Evolutionary conservation across 345 rosid species (phyloP), one percentile per base, ranked within the genome.

Genomic region (Isatis tinctoria): DNA sequence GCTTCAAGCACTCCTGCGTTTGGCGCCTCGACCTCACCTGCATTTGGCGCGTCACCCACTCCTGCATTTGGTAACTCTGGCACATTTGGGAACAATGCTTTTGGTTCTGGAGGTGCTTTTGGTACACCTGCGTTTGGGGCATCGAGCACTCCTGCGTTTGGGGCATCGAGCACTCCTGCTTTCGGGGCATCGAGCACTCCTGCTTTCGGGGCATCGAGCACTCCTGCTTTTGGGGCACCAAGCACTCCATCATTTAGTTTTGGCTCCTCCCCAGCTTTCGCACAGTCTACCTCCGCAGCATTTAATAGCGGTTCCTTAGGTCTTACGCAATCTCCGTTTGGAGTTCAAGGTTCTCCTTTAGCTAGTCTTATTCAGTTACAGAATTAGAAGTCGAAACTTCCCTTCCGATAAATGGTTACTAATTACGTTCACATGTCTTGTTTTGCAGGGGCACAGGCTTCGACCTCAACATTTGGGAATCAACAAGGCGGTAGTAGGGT

Each of bases 401-500:
- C 9, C 45, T 16, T 24, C 45, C 26, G 17, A 6, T 2, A n/a
- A 47, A 12, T 45, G 49, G 37, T 47, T 26, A 44, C 14, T 2
- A 11, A 74, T 12, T 32, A 47, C 67, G 65, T 53, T 66, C 35
- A 48, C 65, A 36, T 81, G 62, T 36, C 44, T 52, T 69, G 11
- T 65, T 60, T 73, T 77, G 82, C 82, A 91, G 97, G 88, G 74
- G 71, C 79, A 43, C 92, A 87, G 68, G 73, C 88, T 39, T 75
- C 97, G 30, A 83, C 36, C 79, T 57, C 91, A 73, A 56, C 81
- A 33, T 85, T 88, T 72, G 95, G 87, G 28, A 89, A 80, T 48
- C 92, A 87, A 74, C 90, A 87, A 59, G 88, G 85, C 16, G 99
- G 98, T 77, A 90, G 91, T 72, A 83, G 99, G 81, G 87, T 82